Percentiles rank a stretch among this genome's conserved stretches.
Evolutionary conservation across 306 rosid species (phyloP).

Genomic region (Cajanus cajan): DNA sequence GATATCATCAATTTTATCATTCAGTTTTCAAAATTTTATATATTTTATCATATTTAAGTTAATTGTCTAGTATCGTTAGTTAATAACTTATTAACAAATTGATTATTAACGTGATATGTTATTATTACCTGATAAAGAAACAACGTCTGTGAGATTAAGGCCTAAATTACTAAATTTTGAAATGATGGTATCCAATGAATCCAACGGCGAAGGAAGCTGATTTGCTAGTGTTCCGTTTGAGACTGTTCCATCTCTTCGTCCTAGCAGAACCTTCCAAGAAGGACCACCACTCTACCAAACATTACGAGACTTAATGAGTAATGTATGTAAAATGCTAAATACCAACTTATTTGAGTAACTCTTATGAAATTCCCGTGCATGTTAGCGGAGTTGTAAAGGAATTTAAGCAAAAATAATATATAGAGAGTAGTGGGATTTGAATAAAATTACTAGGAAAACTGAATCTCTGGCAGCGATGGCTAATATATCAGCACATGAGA

Average conservation of each 20-base stretch:
- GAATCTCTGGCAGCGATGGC: slow-evolving; percentile 86
- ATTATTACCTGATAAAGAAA: slow-evolving; percentile 76
- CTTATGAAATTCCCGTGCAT: background rate
- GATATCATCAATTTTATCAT: too few relatives aligned
- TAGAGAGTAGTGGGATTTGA: background rate
- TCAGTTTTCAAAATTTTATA: too few relatives aligned
- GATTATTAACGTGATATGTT: too few relatives aligned
- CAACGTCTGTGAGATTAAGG: slow-evolving; percentile 63
- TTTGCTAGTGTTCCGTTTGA: slow-evolving; percentile 61
- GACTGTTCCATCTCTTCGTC: slow-evolving; percentile 75
- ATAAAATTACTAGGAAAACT: slow-evolving; percentile 56
- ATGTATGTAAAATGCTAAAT: background rate
- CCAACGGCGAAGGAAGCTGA: slow-evolving; percentile 63
- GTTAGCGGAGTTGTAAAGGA: background rate
- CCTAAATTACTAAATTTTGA: slow-evolving; percentile 56
- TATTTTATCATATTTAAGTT: too few relatives aligned
- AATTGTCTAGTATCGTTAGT: too few relatives aligned
- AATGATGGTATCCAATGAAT: slow-evolving; percentile 34
- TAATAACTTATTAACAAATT: too few relatives aligned
- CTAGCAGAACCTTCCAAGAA: slow-evolving; percentile 61
- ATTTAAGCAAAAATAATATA: background rate
- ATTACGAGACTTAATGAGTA: background rate
- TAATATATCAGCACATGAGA: slow-evolving; percentile 85
- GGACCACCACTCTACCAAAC: slow-evolving; percentile 81
- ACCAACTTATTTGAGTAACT: background rate